phyloP scores from a whole-genome alignment of 768 basidiomycete species.

The Termitomyces sp. region DNA sequence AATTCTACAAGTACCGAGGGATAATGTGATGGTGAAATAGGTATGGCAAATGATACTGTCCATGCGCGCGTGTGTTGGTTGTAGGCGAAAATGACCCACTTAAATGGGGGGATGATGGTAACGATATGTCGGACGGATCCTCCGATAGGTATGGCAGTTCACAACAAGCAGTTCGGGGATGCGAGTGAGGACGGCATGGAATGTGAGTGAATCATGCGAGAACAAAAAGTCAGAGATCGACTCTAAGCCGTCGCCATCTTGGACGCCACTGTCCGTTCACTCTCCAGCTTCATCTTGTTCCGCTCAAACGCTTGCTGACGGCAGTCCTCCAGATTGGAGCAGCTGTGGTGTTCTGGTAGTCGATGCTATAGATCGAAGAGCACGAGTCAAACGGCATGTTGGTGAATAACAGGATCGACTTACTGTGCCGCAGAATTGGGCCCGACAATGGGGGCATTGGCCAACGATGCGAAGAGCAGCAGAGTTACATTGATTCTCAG shows the following conservation, averaged over 20 bases:
- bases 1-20: slow-evolving; percentile 11
- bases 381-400: slow-evolving; percentile 13
- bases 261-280: slow-evolving; percentile 79
- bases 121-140: neutral
- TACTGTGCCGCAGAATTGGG: slow-evolving; percentile 74
- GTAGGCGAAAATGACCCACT: neutral
- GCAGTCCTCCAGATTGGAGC: slow-evolving; percentile 79
- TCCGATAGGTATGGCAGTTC: neutral
- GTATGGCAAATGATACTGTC: slow-evolving; percentile 4
- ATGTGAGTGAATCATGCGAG: neutral
- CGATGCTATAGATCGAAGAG: slow-evolving; percentile 56
- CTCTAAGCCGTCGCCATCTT: slow-evolving; percentile 79
- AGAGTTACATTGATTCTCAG: slow-evolving; percentile 60
- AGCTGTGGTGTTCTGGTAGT: slow-evolving; percentile 84
- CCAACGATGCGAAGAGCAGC: slow-evolving; percentile 83
- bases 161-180: slow-evolving; percentile 6
- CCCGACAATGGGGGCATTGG: slow-evolving; percentile 75
- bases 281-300: slow-evolving; percentile 85
- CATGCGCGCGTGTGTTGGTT: neutral
- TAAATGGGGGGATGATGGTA: neutral
- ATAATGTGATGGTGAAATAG: slow-evolving; percentile 1
- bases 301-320: slow-evolving; percentile 82
- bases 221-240: neutral
- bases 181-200: slow-evolving; percentile 7
- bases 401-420: slow-evolving; percentile 24